Base-by-base conservation (phyloP, 2,329 filamentous ascomycete species). In the Amphichorda felina region DNA sequence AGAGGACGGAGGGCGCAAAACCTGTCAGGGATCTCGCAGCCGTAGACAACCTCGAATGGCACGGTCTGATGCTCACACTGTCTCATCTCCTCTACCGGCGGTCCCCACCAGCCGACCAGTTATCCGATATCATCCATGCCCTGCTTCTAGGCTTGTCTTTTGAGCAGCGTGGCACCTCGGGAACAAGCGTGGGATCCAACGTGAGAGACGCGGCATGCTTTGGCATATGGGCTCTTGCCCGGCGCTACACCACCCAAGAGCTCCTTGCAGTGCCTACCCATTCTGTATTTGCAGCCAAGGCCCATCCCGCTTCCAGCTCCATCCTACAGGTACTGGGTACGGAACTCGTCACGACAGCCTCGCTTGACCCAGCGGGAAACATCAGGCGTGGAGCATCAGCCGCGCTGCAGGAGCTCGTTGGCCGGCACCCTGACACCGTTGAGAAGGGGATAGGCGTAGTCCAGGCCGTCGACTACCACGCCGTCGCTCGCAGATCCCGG, bases 121-220 rank as follows among this genome's bases (percentile, higher is more conserved):
- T 96, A 5, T 68, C 78, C 0, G 71, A 80, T 36, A 83, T 94
- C 29, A 66, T 94, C 3, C 77, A 82, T 39, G 79, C 82, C 2
- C 66, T 96, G 13, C 61, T 94, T 1, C 71, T 83, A 8, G 88
- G 86, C 0, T 65, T 96, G 18, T 77, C 78, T 1, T 98, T 96
- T 50, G 88, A 98, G 55, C 86, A 94, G 49, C 73, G 88, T 39
- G 83, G 81, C 31, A 74, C 85, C 1, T 86, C 85, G 3, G 89
- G 91, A n/a, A 77, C 72, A 10, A 88, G 85, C 3, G 68, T 89
- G 9, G 91, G 91, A 2, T 81, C 84, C 2, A 94, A 93, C 46
- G 88, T 98, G 13, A 76, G 91, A 32, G 91, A 98, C 60, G 89
- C 91, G 10, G 86, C 91, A 3, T 95, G 88, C 53, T 98, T 96